These are phyloP conservation scores for Lunasporangiospora selenospora DNA, from an alignment of 192 early-diverging fungal genomes.

Conservation along the genomic window DNA sequence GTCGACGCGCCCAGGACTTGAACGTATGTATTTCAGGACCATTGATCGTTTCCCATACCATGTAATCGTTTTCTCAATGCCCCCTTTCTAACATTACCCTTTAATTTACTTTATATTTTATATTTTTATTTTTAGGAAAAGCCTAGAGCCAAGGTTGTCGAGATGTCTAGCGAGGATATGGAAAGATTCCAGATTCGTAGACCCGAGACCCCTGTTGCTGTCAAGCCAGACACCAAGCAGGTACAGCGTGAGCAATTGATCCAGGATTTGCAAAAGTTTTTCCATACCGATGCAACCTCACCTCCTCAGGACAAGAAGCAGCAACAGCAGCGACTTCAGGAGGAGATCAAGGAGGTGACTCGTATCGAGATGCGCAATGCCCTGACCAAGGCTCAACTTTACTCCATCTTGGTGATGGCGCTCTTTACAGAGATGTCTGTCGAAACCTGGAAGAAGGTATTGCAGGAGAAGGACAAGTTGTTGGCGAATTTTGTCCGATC, in stretches of 20 bases:
- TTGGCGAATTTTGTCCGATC: constrained; percentile 66
- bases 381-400: constrained; percentile 79
- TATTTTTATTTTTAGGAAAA: constrained; percentile 49
- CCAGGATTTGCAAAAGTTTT: constrained; percentile 60
- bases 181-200: constrained; percentile 53
- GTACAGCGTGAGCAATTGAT: constrained; percentile 53
- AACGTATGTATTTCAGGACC: constrained; percentile 10
- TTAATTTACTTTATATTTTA: not conserved
- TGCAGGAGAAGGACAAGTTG: constrained; percentile 50
- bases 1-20: constrained; percentile 28
- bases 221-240: constrained; percentile 45
- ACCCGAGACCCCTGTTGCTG: constrained; percentile 42
- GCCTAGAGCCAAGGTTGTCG: constrained; percentile 68
- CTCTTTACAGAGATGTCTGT: constrained; percentile 62
- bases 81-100: too few species aligned
- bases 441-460: constrained; percentile 38
- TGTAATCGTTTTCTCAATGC: too few species aligned
- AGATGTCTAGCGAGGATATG: constrained; percentile 65
- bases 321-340: constrained; percentile 51
- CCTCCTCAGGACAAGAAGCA: constrained; percentile 15
- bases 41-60: too few species aligned
- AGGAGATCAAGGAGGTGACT: constrained; percentile 82
- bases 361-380: constrained; percentile 85
- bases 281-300: constrained; percentile 21
- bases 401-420: constrained; percentile 67